These are phyloP conservation scores for Thielaviopsis populi DNA, from an alignment of 2,329 filamentous ascomycete species.

Conservation along the genomic window DNA sequence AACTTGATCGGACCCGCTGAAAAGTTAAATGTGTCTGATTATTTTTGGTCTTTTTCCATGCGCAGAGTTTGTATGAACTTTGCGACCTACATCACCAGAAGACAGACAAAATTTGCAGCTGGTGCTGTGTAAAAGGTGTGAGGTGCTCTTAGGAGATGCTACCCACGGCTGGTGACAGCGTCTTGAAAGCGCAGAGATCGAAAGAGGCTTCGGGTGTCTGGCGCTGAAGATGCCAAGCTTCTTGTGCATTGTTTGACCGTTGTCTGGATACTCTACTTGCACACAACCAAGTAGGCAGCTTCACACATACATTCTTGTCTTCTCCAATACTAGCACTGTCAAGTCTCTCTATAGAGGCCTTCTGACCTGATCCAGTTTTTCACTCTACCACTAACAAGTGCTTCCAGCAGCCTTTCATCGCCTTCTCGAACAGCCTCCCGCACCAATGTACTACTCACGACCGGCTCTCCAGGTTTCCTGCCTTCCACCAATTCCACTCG, in stretches of 20 bases:
- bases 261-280: no score
- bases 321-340: constrained; percentile 19
- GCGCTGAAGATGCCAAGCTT: no score
- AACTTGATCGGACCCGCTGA: constrained; percentile 15
- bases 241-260: no score
- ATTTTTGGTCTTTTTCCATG: constrained; percentile 12
- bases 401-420: constrained; percentile 33
- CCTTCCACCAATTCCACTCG: constrained; percentile 42
- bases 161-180: not conserved
- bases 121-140: not conserved
- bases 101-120: not conserved
- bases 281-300: not conserved
- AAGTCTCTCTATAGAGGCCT: constrained; percentile 35
- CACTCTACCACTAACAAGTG: constrained; percentile 43
- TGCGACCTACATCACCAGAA: constrained; percentile 12
- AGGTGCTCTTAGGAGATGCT: not conserved
- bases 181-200: no score
- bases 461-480: not conserved
- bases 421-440: constrained; percentile 25
- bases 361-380: constrained; percentile 41
- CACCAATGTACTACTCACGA: constrained; percentile 47
- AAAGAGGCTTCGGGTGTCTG: no score
- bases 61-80: not conserved
- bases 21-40: constrained; percentile 13
- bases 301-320: constrained; percentile 11